A percentile compares a stretch with the other conserved stretches of the same genome.
Evolutionary conservation across 495 filamentous ascomycete species (phyloP).

Genomic region (Niebla homalea): DNA sequence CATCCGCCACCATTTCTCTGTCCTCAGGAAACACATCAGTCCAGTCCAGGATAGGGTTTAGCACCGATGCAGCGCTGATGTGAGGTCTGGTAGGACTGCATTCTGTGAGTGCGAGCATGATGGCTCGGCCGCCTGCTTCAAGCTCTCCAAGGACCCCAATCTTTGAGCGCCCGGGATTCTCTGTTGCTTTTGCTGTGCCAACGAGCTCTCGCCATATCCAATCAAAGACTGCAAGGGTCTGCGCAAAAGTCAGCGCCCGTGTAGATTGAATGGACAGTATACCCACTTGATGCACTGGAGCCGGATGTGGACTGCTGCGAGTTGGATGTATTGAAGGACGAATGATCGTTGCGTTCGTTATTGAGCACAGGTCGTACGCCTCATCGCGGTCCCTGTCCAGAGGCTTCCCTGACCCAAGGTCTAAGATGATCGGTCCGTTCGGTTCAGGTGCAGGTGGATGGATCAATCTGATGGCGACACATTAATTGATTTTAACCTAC

Average conservation of each 20-base stretch:
- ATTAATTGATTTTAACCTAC: background rate
- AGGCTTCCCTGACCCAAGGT: slow-evolving; percentile 20
- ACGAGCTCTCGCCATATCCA: slow-evolving; percentile 27
- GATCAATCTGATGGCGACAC: slow-evolving; percentile 5
- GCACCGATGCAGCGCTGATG: slow-evolving; percentile 26
- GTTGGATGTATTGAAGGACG: slow-evolving; percentile 25
- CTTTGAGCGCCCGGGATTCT: slow-evolving; percentile 12
- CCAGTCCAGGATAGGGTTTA: slow-evolving; percentile 32
- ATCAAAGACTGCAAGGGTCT: slow-evolving; percentile 27
- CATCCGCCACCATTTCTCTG: background rate
- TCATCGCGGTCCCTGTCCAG: slow-evolving; percentile 1
- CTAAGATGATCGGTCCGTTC: slow-evolving; percentile 20
- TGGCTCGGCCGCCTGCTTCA: slow-evolving; percentile 41
- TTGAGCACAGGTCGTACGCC: slow-evolving; percentile 10
- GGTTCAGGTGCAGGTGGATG: slow-evolving; percentile 9
- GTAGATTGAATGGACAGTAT: background rate
- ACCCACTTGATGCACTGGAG: slow-evolving; percentile 26
- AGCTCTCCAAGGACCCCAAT: slow-evolving; percentile 40
- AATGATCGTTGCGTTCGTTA: slow-evolving; percentile 20
- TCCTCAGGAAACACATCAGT: slow-evolving; percentile 1
- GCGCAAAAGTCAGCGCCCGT: background rate
- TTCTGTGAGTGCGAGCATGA: slow-evolving; percentile 48
- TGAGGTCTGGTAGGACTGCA: slow-evolving; percentile 21
- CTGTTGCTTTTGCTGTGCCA: background rate
- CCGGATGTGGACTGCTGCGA: slow-evolving; percentile 19